A percentile compares a stretch with the other conserved stretches of the same genome.
Evolutionary conservation across 805 yeast genomes (phyloP).

Genomic region (Pichia pseudocactophila): DNA sequence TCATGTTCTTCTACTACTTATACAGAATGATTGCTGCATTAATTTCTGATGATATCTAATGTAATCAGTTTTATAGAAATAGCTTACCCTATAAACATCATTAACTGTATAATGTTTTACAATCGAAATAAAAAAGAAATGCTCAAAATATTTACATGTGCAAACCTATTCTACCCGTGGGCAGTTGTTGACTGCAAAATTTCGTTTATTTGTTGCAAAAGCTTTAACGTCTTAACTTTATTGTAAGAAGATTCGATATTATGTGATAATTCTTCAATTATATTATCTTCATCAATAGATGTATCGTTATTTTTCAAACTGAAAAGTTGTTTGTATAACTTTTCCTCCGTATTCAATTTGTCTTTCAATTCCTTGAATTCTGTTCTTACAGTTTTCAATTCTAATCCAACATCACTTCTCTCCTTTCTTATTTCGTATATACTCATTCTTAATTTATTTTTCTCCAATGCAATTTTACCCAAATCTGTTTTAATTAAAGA

Average conservation of each 20-base stretch:
- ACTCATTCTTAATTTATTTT: conserved; percentile 23
- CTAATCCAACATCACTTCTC: conserved; percentile 9
- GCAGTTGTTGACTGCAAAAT: not conserved
- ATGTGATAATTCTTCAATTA: not conserved
- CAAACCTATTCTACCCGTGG: too few species aligned
- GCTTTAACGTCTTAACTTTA: not conserved
- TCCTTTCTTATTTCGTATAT: conserved; percentile 25
- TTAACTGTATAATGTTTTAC: not conserved
- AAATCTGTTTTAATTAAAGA: conserved; percentile 26
- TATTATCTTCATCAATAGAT: not conserved
- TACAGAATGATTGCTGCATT: conserved; percentile 94
- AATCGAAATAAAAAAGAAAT: too few species aligned
- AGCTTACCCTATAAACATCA: not conserved
- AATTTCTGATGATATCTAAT: conserved; percentile 50
- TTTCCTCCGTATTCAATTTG: conserved; percentile 7
- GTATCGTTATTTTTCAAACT: not conserved
- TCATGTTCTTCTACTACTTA: conserved; percentile 90
- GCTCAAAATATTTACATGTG: too few species aligned
- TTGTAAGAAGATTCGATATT: not conserved
- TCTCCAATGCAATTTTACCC: conserved; percentile 21
- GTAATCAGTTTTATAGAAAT: not conserved
- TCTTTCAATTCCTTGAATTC: conserved; percentile 1
- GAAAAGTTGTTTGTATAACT: conserved; percentile 4
- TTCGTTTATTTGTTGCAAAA: not conserved
- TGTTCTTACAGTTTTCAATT: conserved; percentile 5